phyloP scores from a whole-genome alignment of 495 filamentous ascomycete genomes.

The Penicillium simplicissimum region DNA sequence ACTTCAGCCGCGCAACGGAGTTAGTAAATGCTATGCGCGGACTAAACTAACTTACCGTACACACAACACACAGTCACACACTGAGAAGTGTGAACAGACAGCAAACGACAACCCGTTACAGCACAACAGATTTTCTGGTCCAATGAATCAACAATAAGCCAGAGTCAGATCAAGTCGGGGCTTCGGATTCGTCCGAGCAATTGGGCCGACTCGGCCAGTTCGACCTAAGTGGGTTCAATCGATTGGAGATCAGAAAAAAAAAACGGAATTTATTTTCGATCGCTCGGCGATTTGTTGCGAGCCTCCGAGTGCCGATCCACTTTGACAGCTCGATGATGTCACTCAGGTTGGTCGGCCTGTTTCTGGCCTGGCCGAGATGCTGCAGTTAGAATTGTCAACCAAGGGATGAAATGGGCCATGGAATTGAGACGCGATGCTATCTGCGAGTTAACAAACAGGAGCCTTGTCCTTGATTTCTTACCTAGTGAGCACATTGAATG shows the following conservation, averaged over 20 bases:
- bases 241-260: background rate
- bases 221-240: background rate
- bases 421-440: too few species aligned
- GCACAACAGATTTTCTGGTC: background rate
- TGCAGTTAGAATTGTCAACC: background rate
- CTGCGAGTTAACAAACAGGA: too few species aligned
- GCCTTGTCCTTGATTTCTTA: too few species aligned
- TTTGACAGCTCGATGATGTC: slow-evolving; percentile 8
- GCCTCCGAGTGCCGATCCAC: slow-evolving; percentile 3
- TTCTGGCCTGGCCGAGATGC: background rate
- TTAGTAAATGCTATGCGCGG: background rate
- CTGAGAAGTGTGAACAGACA: too few species aligned
- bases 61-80: too few species aligned
- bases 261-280: background rate
- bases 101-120: background rate
- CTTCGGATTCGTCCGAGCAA: background rate
- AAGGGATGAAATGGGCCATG: too few species aligned
- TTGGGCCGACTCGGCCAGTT: background rate
- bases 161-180: background rate
- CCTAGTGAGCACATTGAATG: too few species aligned
- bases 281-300: slow-evolving; percentile 3
- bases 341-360: background rate
- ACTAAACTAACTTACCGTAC: too few species aligned
- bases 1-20: slow-evolving; percentile 2
- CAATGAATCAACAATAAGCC: background rate